phyloP scores from a whole-genome alignment of 2,329 filamentous ascomycete species.

The Hypoxylon rubiginosum region DNA sequence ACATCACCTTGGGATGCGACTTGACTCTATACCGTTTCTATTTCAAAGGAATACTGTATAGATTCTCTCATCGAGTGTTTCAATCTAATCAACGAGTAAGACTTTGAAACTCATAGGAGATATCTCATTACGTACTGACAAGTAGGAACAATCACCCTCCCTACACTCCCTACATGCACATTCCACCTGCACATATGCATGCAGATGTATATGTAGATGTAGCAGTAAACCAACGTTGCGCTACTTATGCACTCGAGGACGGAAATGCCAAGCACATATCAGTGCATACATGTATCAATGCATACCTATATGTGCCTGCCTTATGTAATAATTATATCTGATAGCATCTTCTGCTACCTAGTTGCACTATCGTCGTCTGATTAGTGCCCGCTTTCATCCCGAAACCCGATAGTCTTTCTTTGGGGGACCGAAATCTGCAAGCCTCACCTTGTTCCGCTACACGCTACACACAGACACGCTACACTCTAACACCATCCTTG shows the following conservation, averaged over 20 bases:
- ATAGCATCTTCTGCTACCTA: slow-evolving; percentile 23
- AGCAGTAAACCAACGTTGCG: slow-evolving; percentile 12
- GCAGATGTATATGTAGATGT: slow-evolving; percentile 14
- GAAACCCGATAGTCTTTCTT: slow-evolving; percentile 17
- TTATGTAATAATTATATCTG: slow-evolving; percentile 17
- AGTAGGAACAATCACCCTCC: background rate
- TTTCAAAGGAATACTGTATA: slow-evolving; percentile 7
- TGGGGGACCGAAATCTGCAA: slow-evolving; percentile 36
- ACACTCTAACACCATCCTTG: background rate
- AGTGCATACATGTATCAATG: background rate
- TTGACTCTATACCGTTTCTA: slow-evolving; percentile 4
- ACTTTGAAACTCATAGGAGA: slow-evolving; percentile 20
- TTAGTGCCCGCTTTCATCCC: slow-evolving; percentile 39
- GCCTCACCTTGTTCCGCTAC: slow-evolving; percentile 34
- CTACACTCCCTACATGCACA: slow-evolving; percentile 14
- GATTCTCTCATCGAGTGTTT: slow-evolving; percentile 22
- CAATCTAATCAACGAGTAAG: slow-evolving; percentile 15
- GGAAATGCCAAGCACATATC: background rate
- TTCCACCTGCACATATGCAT: background rate
- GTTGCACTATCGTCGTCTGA: slow-evolving; percentile 26
- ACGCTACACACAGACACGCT: slow-evolving; percentile 1
- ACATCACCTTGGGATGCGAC: slow-evolving; percentile 28
- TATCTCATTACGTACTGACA: slow-evolving; percentile 21
- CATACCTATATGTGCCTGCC: slow-evolving; percentile 2
- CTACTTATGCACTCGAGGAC: background rate